A percentile compares a stretch with the other conserved stretches of the same genome.
These are phyloP conservation scores for Lipomyces mesembrius DNA, from an alignment of 805 yeast genomes.

Conservation along the genomic window DNA sequence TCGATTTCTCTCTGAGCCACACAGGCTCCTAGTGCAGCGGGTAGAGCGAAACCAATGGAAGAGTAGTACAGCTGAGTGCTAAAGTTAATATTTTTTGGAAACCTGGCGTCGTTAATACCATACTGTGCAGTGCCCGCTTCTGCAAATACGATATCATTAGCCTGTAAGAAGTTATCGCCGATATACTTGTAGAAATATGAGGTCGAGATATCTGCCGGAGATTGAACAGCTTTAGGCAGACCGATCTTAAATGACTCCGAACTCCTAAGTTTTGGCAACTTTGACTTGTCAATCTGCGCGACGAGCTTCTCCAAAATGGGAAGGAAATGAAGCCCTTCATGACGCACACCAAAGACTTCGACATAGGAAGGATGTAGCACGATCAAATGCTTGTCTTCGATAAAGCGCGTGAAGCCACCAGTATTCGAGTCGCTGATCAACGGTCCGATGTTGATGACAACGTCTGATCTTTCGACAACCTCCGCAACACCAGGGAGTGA, in stretches of 20 bases:
- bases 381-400: constrained; percentile 52
- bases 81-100: constrained; percentile 56
- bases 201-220: constrained; percentile 41
- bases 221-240: constrained; percentile 23
- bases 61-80: constrained; percentile 74
- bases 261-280: constrained; percentile 39
- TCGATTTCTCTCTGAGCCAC: constrained; percentile 66
- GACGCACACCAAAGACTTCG: constrained; percentile 51
- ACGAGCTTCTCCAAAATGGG: constrained; percentile 57
- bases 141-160: constrained; percentile 71
- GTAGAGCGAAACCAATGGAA: constrained; percentile 88
- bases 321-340: constrained; percentile 54
- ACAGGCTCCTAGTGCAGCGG: constrained; percentile 82
- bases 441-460: constrained; percentile 72
- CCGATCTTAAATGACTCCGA: constrained; percentile 42
- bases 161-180: constrained; percentile 54
- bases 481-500: constrained; percentile 56
- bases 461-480: constrained; percentile 62
- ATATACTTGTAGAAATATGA: constrained; percentile 47
- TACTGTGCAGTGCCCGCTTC: constrained; percentile 88
- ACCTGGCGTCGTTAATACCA: constrained; percentile 67
- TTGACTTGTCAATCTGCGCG: constrained; percentile 45
- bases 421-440: constrained; percentile 69
- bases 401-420: constrained; percentile 62
- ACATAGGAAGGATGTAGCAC: constrained; percentile 60